These are phyloP conservation scores for Erodium texanum DNA, from an alignment of 441 rosid genomes.

Conservation along the genomic window DNA sequence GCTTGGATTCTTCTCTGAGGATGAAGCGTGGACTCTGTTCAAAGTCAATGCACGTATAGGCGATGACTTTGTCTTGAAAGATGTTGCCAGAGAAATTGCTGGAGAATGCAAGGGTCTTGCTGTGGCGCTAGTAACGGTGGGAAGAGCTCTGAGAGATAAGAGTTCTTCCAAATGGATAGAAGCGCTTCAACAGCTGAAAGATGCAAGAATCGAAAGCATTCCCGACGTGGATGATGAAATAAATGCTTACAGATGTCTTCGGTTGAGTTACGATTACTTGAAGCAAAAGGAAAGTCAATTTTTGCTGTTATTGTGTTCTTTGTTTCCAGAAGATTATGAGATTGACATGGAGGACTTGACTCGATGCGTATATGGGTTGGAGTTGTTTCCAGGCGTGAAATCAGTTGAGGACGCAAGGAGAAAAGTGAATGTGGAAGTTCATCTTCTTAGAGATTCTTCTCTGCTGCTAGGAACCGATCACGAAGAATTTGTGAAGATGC, in stretches of 20 bases:
- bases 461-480: slow-evolving; percentile 14
- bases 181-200: background rate
- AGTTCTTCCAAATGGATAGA: background rate
- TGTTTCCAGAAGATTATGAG: background rate
- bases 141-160: background rate
- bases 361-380: background rate
- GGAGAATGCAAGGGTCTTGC: background rate
- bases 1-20: background rate
- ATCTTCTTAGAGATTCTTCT: slow-evolving; percentile 14
- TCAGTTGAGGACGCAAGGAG: background rate
- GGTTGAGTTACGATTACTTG: background rate
- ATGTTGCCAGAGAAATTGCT: background rate
- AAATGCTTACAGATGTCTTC: background rate
- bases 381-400: background rate
- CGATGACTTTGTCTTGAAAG: background rate
- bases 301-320: background rate
- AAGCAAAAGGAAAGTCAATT: background rate
- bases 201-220: background rate
- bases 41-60: background rate
- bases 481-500: slow-evolving; percentile 21
- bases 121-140: background rate
- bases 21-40: background rate
- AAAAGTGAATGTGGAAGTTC: background rate
- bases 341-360: slow-evolving; percentile 1
- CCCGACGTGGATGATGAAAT: background rate